Evolutionary conservation across 345 rosid species (phyloP), one percentile per base, ranked within the genome.

Genomic region (Capsella bursapastoris): DNA sequence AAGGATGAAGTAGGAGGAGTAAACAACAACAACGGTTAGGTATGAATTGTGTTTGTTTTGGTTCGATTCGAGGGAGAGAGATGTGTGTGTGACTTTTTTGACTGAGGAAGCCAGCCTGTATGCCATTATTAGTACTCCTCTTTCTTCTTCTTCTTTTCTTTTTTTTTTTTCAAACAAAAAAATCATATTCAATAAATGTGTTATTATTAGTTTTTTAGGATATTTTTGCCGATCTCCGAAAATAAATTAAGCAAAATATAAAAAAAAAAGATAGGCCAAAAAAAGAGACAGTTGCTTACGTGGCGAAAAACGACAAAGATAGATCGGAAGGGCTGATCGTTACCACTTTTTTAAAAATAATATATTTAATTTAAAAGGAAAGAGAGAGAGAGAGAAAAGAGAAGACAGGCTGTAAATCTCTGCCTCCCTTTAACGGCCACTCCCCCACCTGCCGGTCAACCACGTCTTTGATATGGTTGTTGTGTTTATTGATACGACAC

Each of bases 51-150:
- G 74, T 74, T 69, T 74, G 1, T 34, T 34, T 79, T 40, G 70
- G 78, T 73, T 73, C 71, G 78, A 69, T 78, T 72, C 67, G 70
- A 67, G 71, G 2, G 25, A 22, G 25, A 22, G 25, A 22, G 25
- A 22, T 1, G 2, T 22, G 25, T 22, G 25, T 22, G 69, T 80
- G 83, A 78, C 75, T 68, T 75, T 89, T 89, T 89, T 84, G 90
- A 90, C 92, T 43, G 83, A 62, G 78, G 72, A 72, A 50, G 88
- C 92, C 93, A 90, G 93, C 83, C 96, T 90, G 96, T 86, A 76
- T 15, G 8, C 60, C 96, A 87, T 68, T 83, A 34, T 34, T 22
- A 22, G 25, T 22, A 22, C 25, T 22, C 25, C 25, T 22, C 25
- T 22, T 22, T 22, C 25, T 22, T 22, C 25, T 22, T 7, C 8